These are phyloP conservation scores for Neurospora sp. DNA, from an alignment of 495 filamentous ascomycete species.

Conservation along the genomic window DNA sequence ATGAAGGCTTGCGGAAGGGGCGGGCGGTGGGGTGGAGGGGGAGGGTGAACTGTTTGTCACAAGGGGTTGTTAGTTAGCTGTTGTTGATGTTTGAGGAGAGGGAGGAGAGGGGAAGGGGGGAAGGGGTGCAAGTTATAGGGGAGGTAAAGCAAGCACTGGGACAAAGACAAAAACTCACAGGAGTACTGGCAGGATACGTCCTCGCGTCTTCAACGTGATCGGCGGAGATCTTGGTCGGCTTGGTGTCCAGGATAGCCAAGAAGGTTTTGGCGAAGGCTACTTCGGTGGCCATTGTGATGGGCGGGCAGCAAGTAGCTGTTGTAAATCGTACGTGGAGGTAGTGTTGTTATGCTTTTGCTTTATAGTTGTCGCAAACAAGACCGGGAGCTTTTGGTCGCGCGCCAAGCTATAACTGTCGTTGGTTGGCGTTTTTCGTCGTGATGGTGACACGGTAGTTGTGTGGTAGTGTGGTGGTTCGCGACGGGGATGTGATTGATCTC, in stretches of 20 bases:
- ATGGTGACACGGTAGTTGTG: neutral
- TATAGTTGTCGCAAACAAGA: neutral
- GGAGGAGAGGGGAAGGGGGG: neutral
- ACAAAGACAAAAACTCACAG: slow-evolving; percentile 44
- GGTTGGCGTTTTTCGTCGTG: neutral
- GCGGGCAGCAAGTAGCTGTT: neutral
- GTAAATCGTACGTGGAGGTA: neutral
- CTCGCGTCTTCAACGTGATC: slow-evolving; percentile 82
- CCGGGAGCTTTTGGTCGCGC: neutral
- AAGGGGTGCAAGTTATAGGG: neutral
- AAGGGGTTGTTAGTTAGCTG: neutral
- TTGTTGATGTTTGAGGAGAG: neutral
- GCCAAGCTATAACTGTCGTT: neutral
- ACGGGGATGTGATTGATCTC: neutral
- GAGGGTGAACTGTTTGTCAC: slow-evolving; percentile 29
- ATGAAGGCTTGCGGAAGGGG: slow-evolving; percentile 7
- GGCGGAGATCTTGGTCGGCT: slow-evolving; percentile 62
- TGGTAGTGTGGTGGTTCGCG: neutral
- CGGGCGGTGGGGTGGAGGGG: slow-evolving; percentile 30
- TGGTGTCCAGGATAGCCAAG: slow-evolving; percentile 65
- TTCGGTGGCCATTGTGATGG: slow-evolving; percentile 42
- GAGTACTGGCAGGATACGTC: slow-evolving; percentile 54
- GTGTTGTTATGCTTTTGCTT: neutral
- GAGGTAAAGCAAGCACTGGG: neutral
- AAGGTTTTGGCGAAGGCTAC: slow-evolving; percentile 73